Conservation (phyloP, 805 yeast genomes). For the Suhomyces pyralidae region DNA sequence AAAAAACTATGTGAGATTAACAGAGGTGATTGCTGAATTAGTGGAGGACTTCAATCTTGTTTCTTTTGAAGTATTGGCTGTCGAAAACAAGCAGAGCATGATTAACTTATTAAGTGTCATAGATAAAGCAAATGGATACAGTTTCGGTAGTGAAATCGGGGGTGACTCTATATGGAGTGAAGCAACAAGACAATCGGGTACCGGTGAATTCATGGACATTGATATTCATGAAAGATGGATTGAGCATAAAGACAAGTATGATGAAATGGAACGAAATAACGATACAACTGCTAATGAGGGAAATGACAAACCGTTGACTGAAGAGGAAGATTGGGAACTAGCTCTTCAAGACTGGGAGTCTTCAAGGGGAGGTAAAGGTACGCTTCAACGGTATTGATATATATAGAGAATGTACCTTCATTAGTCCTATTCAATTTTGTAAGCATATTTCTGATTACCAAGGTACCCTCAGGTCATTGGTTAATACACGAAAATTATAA, state of each 20-base stretch:
- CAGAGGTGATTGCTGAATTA: slow-evolving; percentile 75
- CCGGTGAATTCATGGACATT: slow-evolving; percentile 44
- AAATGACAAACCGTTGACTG: slow-evolving; percentile 37
- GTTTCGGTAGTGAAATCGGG: slow-evolving; percentile 91
- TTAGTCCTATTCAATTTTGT: neutral
- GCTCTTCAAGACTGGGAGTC: slow-evolving; percentile 31
- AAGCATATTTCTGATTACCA: neutral
- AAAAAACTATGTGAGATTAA: slow-evolving; percentile 59
- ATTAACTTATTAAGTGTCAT: slow-evolving; percentile 70
- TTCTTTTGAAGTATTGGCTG: slow-evolving; percentile 81
- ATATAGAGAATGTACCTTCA: neutral
- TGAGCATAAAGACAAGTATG: slow-evolving; percentile 76
- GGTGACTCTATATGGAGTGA: slow-evolving; percentile 99
- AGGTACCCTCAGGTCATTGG: neutral
- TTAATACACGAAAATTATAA: neutral
- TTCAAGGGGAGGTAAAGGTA: slow-evolving; percentile 16
- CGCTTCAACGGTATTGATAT: neutral
- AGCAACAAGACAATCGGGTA: slow-evolving; percentile 77
- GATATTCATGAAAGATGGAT: slow-evolving; percentile 97
- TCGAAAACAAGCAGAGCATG: slow-evolving; percentile 92
- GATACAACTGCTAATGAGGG: slow-evolving; percentile 34
- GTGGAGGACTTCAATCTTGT: slow-evolving; percentile 86
- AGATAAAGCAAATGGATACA: slow-evolving; percentile 91
- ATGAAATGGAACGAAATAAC: slow-evolving; percentile 45
- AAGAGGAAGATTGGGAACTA: slow-evolving; percentile 69